Evolutionary conservation across 129 eudicot species (phyloP).

Genomic region (sunflower (Helianthus annuus)): HanXRQr2.0-SUNRISE NC_035434.2:171405373-171405872

Average conservation of each 20-base stretch:
- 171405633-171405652: constrained; percentile 30
- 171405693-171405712: constrained; percentile 14
- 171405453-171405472: no score
- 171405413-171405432: no score
- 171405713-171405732: constrained; percentile 23
- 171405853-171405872: constrained; percentile 39
- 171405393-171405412: no score
- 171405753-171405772: constrained; percentile 19
- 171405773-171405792: constrained; percentile 6
- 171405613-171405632: constrained; percentile 2
- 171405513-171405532: no score
- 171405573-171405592: no score
- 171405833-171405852: constrained; percentile 47
- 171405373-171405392: no score
- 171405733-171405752: constrained; percentile 34
- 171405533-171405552: no score
- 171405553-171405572: no score
- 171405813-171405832: constrained; percentile 21
- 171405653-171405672: constrained; percentile 41
- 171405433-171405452: no score
- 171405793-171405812: constrained; percentile 9
- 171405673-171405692: constrained; percentile 41
- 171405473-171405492: no score
- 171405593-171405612: no score
- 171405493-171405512: no score